Evolutionary conservation across 768 basidiomycete genomes (phyloP).

Genomic region (Hypholoma fasciculare): DNA sequence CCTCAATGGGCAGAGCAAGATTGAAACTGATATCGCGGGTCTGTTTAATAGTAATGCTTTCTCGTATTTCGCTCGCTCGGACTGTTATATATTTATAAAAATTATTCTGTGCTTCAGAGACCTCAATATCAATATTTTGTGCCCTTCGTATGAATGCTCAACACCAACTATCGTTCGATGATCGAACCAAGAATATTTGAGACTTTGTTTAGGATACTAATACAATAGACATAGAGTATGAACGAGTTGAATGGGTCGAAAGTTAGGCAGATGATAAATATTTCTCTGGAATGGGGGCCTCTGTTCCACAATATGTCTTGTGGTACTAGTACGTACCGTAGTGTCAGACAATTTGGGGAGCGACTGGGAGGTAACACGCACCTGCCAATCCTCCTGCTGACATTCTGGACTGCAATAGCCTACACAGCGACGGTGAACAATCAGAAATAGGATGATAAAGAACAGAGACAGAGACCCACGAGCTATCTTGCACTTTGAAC

Average conservation of each 20-base stretch:
- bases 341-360: neutral
- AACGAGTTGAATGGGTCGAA: too few relatives aligned
- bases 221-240: too few relatives aligned
- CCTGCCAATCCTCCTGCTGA: conserved; percentile 25
- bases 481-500: conserved; percentile 21
- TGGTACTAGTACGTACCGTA: conserved; percentile 15
- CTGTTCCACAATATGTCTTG: conserved; percentile 16
- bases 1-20: conserved; percentile 4
- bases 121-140: too few relatives aligned
- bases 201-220: too few relatives aligned
- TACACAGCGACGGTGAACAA: neutral
- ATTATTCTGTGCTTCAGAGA: too few relatives aligned
- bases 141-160: too few relatives aligned
- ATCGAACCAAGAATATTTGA: too few relatives aligned
- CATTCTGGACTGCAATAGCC: conserved; percentile 23
- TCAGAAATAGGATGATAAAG: neutral
- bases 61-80: neutral
- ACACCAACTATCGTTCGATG: too few relatives aligned
- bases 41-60: neutral
- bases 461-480: conserved; percentile 11
- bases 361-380: neutral
- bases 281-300: conserved; percentile 9
- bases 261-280: neutral
- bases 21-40: neutral
- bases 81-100: too few relatives aligned